Base-by-base conservation (phyloP, 371 early-diverging fungal species). In the Haplosporangium sp. region DNA sequence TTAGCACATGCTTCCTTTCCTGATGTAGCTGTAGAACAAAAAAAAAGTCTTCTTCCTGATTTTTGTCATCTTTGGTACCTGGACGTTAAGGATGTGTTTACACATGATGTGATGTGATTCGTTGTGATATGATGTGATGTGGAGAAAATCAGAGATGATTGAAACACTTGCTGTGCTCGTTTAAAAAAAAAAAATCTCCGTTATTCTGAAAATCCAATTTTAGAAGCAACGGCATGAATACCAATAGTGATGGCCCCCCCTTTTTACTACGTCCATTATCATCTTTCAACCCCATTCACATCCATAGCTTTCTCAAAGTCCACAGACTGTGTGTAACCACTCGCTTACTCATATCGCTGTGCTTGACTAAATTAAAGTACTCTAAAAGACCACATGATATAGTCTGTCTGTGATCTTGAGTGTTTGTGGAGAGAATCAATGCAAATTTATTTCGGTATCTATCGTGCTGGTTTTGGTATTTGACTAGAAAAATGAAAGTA, bases 31-130 rank as follows among this genome's bases (percentile, higher is more conserved):
- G 27, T 27, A 27, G 27, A 27, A 27, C 27, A 27, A 27, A 27
- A 27, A 27, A 27, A 27, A 27, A 27, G 27, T 27, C 27, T 27
- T 27, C 52, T 5, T 52, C 52, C 2, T 52, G 17, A 52, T n/a
- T 52, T 8, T 20, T 2, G 20, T 7, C 55, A 27, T 55, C 55
- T 34, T n/a, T 67, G 55, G 59, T 88, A 95, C 96, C 89, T 98
- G 98, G 11, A 96, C 97, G 86, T 98, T 98, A 64, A 97, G 89
- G 72, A 98, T 90, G 84, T 98, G 98, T 86, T 97, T 98, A 89
- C 98, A 93, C 93, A 93, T 94, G 67, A 66, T 53, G 57, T 44
- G 13, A 44, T 44, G 63, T 37, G 34, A 27, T 53, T 5, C 64
- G 40, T 27, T 27, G 27, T 27, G 27, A 27, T 27, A 27, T 44